These are phyloP conservation scores for Cadophora sp. DNA, from an alignment of 2,329 filamentous ascomycete species.

Conservation along the genomic window DNA sequence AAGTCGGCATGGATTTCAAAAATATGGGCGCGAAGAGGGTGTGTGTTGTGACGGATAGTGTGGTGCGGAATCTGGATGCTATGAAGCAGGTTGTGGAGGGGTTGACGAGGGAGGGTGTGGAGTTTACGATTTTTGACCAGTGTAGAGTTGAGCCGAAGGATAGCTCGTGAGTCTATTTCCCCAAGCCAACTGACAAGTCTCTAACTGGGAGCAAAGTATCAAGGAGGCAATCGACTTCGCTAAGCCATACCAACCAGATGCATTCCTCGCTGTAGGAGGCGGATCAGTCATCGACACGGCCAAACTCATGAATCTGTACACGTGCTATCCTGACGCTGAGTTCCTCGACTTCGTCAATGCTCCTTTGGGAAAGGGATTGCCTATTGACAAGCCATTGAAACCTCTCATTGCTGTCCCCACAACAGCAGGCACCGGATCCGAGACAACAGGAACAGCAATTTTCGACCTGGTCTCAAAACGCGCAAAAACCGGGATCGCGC, in stretches of 20 bases:
- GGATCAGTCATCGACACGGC: slow-evolving; percentile 98
- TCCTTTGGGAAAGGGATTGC: slow-evolving; percentile 83
- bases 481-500: slow-evolving; percentile 95
- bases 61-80: slow-evolving; percentile 80
- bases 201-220: slow-evolving; percentile 59
- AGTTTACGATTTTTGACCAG: slow-evolving; percentile 81
- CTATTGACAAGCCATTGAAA: slow-evolving; percentile 72
- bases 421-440: slow-evolving; percentile 85
- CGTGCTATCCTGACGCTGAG: slow-evolving; percentile 86
- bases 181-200: not conserved
- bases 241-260: slow-evolving; percentile 82
- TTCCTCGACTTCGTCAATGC: slow-evolving; percentile 99
- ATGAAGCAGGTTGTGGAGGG: slow-evolving; percentile 90
- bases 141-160: slow-evolving; percentile 93
- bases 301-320: slow-evolving; percentile 98
- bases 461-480: slow-evolving; percentile 91
- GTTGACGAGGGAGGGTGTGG: slow-evolving; percentile 77
- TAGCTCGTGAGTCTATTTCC: slow-evolving; percentile 68
- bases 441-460: slow-evolving; percentile 97
- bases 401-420: slow-evolving; percentile 86
- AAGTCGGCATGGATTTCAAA: slow-evolving; percentile 97
- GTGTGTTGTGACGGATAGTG: slow-evolving; percentile 89
- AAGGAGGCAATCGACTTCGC: slow-evolving; percentile 88
- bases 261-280: slow-evolving; percentile 90
- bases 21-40: slow-evolving; percentile 89